Evolutionary conservation across 345 rosid genomes (phyloP).

Genomic region (Zanthoxylum bungeanum): DNA sequence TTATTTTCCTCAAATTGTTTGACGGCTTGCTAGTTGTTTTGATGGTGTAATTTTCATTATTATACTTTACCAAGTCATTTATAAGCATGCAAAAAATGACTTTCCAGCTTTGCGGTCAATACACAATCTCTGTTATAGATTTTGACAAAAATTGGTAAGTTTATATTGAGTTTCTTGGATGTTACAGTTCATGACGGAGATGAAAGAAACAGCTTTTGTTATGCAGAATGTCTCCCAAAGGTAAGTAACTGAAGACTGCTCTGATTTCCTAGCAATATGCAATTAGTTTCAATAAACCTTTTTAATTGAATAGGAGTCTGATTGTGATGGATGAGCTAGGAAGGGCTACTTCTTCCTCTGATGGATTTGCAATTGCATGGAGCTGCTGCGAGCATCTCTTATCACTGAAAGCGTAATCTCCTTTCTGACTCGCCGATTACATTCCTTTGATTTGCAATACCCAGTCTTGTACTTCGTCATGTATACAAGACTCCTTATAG

Average conservation of each 20-base stretch:
- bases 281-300: neutral
- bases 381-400: conserved; percentile 91
- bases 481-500: too few relatives aligned
- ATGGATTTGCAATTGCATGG: conserved; percentile 94
- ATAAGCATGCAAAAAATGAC: neutral
- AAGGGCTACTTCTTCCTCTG: conserved; percentile 96
- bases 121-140: neutral
- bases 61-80: neutral
- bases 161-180: conserved; percentile 7
- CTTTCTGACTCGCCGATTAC: neutral
- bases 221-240: conserved; percentile 87
- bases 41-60: neutral
- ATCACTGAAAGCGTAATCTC: conserved; percentile 72
- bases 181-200: conserved; percentile 96
- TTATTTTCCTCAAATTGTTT: neutral
- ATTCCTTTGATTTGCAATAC: neutral
- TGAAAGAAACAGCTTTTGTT: conserved; percentile 96
- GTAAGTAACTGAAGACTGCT: conserved; percentile 34
- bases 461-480: too few relatives aligned
- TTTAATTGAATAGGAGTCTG: conserved; percentile 56
- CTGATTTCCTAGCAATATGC: neutral
- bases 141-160: neutral
- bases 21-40: conserved; percentile 1
- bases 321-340: conserved; percentile 96
- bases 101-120: neutral